Base-by-base conservation (phyloP, 2,329 filamentous ascomycete species). In the Aspergillus transmontanensis region DNA sequence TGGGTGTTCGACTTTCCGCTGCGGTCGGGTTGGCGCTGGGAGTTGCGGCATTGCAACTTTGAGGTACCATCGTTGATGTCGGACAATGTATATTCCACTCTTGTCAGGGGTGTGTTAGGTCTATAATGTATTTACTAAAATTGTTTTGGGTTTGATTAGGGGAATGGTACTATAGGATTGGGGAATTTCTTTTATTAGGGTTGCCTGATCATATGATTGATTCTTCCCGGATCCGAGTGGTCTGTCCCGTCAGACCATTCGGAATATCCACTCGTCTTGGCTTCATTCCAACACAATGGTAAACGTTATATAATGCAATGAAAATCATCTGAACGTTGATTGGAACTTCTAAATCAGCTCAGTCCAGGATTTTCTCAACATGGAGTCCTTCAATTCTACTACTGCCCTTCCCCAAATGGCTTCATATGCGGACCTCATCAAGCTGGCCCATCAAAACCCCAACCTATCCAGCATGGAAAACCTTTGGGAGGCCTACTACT, bases 401-500 rank as follows among this genome's bases (percentile, higher is more conserved):
- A 32, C 26, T 28, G 26, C 58, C 32, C 45, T 64, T 10, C 58
- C 56, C 28, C 65, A 78, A 68, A 78, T 81, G 65, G 83, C 84
- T 67, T 85, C 85, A 53, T 90, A 89, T 78, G 87, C 85, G 84
- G 84, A 82, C 71, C 84, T 87, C 60, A 87, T 86, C 74, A 81
- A 87, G 64, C 82, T 87, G 71, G 85, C 89, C 39, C 84, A 87
- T 71, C 86, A 86, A 84, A 94, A 96, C 86, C 87, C 95, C 61
- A 87, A 92, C 71, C 88, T 97, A 73, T 96, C 92, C 80, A 84
- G 91, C 70, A 82, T 88, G 74, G 94, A 98, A 85, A 89, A 90
- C 76, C 85, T 96, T 71, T 98, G 94, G 94, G 90, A 91, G 82
- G 89, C 92, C 46, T 97, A 93, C 93, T 98, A 98, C 79, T 86